Conservation (phyloP, 352 stramenopile species). For the Pythium phragmitis region DNA sequence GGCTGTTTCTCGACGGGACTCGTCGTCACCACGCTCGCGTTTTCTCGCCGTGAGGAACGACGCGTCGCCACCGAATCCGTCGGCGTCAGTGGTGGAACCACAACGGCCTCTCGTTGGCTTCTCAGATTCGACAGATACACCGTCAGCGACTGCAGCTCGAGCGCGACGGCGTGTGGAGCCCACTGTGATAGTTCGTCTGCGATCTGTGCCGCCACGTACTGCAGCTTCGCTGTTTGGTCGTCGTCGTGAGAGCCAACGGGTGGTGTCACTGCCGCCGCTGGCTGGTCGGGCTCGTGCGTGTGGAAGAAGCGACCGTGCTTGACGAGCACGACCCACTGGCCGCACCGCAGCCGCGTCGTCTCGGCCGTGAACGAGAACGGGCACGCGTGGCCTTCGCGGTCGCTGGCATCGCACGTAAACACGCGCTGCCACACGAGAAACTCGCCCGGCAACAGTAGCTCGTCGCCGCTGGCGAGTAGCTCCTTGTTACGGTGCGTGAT, state of each 20-base stretch:
- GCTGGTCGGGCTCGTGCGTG: background rate
- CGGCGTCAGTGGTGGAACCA: background rate
- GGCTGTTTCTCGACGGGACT: background rate
- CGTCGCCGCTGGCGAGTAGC: background rate
- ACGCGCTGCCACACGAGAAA: conserved; percentile 11
- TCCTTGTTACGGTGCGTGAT: conserved; percentile 3
- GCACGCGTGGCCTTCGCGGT: conserved; percentile 2
- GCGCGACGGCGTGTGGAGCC: background rate
- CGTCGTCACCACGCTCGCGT: no score
- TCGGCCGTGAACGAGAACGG: conserved; percentile 18
- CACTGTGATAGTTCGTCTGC: background rate
- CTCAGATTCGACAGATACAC: background rate
- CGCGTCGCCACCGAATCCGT: background rate
- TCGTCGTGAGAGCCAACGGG: no score
- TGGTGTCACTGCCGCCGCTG: background rate
- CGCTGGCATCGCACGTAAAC: conserved; percentile 1
- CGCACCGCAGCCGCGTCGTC: conserved; percentile 5
- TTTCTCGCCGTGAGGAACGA: no score
- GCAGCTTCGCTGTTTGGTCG: background rate
- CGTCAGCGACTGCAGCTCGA: background rate
- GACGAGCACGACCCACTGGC: conserved; percentile 21
- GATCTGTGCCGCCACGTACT: background rate
- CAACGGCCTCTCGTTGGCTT: background rate
- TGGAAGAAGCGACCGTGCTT: conserved; percentile 13
- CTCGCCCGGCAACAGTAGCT: conserved; percentile 6